These are phyloP conservation scores for Begonia fuchsioides DNA, from an alignment of 306 rosid species.

Conservation along the genomic window DNA sequence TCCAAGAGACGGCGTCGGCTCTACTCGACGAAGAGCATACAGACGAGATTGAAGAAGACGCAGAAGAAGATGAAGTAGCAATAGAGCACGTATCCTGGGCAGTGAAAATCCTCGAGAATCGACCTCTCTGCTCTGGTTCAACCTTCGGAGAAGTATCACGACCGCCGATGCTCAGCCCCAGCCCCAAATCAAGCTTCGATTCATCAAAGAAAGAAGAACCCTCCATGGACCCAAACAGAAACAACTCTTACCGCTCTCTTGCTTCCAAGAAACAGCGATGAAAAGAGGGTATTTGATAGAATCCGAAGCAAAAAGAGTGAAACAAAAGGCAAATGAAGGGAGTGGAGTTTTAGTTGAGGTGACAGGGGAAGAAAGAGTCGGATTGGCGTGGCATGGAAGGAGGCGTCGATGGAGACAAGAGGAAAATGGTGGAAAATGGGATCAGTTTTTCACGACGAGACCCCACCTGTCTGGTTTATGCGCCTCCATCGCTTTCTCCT, in stretches of 20 bases:
- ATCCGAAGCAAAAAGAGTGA: no score
- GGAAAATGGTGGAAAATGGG: no score
- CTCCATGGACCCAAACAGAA: conserved; percentile 57
- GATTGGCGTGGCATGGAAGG: no score
- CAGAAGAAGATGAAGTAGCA: conserved; percentile 16
- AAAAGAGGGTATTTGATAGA: background rate
- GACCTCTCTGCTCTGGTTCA: conserved; percentile 17
- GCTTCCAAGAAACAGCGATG: background rate
- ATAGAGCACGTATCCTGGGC: conserved; percentile 54
- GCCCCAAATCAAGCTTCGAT: conserved; percentile 68
- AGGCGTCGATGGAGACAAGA: no score
- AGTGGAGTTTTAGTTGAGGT: no score
- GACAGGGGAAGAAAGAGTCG: no score
- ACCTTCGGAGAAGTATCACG: conserved; percentile 12
- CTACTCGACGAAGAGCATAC: conserved; percentile 30
- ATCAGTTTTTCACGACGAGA: no score
- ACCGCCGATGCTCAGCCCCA: conserved; percentile 52
- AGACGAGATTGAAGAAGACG: conserved; percentile 13
- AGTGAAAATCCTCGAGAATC: conserved; percentile 44
- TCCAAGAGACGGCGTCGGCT: conserved; percentile 34
- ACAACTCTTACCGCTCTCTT: background rate
- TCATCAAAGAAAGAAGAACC: conserved; percentile 74
- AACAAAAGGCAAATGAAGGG: no score
- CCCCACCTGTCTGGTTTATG: no score
- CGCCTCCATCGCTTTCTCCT: no score